Evolutionary conservation across 495 filamentous ascomycete species (phyloP).

Genomic region (Margaritispora aquatica): DNA sequence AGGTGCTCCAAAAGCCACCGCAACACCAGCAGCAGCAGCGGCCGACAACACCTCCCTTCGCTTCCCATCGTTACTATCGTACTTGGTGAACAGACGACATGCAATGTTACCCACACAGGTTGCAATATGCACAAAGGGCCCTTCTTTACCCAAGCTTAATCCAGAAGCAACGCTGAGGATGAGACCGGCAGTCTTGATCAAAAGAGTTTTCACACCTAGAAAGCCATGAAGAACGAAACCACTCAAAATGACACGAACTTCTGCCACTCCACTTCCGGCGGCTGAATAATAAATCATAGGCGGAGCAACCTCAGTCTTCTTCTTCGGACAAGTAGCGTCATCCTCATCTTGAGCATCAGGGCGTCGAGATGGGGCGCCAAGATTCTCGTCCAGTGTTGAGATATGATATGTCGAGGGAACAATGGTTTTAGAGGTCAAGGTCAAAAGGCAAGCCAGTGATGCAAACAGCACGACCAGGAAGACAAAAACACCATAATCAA

Average conservation of each 20-base stretch:
- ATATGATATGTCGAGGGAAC: conserved; percentile 83
- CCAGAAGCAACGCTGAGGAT: conserved; percentile 89
- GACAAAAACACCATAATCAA: conserved; percentile 74
- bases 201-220: conserved; percentile 79
- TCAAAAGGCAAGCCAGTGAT: conserved; percentile 69
- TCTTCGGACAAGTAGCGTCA: conserved; percentile 37
- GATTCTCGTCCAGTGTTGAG: conserved; percentile 78
- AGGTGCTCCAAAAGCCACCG: conserved; percentile 91
- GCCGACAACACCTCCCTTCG: conserved; percentile 89
- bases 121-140: conserved; percentile 95
- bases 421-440: conserved; percentile 81
- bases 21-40: conserved; percentile 86
- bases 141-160: conserved; percentile 91
- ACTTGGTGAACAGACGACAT: conserved; percentile 88
- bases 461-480: conserved; percentile 64
- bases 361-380: conserved; percentile 38
- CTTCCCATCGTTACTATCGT: conserved; percentile 80
- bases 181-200: conserved; percentile 78
- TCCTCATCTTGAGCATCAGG: conserved; percentile 12
- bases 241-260: conserved; percentile 95
- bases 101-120: conserved; percentile 94
- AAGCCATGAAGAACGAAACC: conserved; percentile 97
- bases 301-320: conserved; percentile 33
- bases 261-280: conserved; percentile 92
- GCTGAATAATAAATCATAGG: conserved; percentile 94